Evolutionary conservation across 176 grass and related monocot genomes (phyloP), one percentile per base, ranked within the genome.

Genomic region (Paspalum vaginatum): DNA sequence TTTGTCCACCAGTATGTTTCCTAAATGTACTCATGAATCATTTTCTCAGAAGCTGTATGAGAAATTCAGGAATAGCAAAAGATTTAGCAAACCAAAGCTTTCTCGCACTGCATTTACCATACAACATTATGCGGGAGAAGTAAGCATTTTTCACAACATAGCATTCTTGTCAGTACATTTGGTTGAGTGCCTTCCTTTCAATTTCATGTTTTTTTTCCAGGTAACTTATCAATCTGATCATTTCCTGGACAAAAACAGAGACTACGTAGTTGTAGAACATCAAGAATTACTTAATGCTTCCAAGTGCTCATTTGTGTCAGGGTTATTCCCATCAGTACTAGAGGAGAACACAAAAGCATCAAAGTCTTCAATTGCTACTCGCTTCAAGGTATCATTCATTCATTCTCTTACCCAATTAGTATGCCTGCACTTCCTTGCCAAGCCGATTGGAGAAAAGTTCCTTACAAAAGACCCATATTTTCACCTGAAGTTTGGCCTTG

Each of bases 231-330:
- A 93, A 46, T 89, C 93, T 79, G 88, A 93, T 79, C 64, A 97
- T 70, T 97, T 97, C 76, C 79, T 97, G 71, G 93, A 97, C 80
- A 97, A 97, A 84, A 97, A 97, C 80, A 97, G 92, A 85, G 93
- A 97, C 75, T 97, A 93, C 93, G 93, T 97, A 65, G 88, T 97
- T 40, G 77, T 82, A 58, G 93, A 97, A 85, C 93, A 97, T 81
- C 81, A 97, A 68, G 86, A 89, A 56, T 87, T 97, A 81, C 86
- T 97, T 47, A 97, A 97, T 89, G 90, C 85, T 74, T 97, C 93
- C 56, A 88, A 73, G 49, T 97, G 90, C 38, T 50, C 93, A 39
- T 97, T 97, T 78, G 93, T 97, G 24, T 84, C 93, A 32, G 66
- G 88, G 43, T 75, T 97, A 79, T 97, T 97, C 81, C 91, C 91